Evolutionary conservation across 768 basidiomycete genomes (phyloP), one percentile per base, ranked within the genome.

Genomic region (Lactifluus rugatus): DNA sequence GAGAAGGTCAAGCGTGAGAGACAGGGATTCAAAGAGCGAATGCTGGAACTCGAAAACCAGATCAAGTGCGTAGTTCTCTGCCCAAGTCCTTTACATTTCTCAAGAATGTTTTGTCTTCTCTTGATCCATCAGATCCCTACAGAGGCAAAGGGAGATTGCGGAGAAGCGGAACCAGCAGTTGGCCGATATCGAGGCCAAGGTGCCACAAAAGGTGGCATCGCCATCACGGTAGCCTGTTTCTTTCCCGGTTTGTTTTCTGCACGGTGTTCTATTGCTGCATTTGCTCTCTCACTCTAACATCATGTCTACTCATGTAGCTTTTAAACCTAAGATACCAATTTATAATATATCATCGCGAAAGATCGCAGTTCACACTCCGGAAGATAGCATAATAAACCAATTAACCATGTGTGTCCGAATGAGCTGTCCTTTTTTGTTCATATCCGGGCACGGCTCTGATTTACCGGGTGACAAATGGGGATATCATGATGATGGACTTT

Each of bases 1-100:
- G 94, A 98, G 76, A 85, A 84, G 68, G 83, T 92, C 63, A 97
- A 97, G 78, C 78, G 91, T 54, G 93, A 95, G 75, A 76, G 89
- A 59, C 94, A 97, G 66, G 96, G 95, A 3, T 81, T 85, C 45
- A 99, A 97, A 73, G 95, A 98, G 72, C 74, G 89, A 21, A 74
- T 87, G 1, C 64, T 70, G 11, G 88, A 92, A 70, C 72, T 92
- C 57, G 85, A 89, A 70, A 81, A 69, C 54, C 81, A 80, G 65
- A 70, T 89, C 62, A 87, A 79, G 90, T 89, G 75, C 73, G 56
- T 48, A 31, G 3, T 9, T 42, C 5, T 42, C 41, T 48, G n/a
- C 17, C 21, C 13, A 7, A 11, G 45, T 60, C 51, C 16, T 31
- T 31, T 31, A 9, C 28, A 6, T 31, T 14, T 39, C 37, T 28